Percentiles rank a stretch among this genome's conserved stretches.
phyloP scores from a whole-genome alignment of 176 grass and related monocot genomes.

The Zoysia pacifica region DNA sequence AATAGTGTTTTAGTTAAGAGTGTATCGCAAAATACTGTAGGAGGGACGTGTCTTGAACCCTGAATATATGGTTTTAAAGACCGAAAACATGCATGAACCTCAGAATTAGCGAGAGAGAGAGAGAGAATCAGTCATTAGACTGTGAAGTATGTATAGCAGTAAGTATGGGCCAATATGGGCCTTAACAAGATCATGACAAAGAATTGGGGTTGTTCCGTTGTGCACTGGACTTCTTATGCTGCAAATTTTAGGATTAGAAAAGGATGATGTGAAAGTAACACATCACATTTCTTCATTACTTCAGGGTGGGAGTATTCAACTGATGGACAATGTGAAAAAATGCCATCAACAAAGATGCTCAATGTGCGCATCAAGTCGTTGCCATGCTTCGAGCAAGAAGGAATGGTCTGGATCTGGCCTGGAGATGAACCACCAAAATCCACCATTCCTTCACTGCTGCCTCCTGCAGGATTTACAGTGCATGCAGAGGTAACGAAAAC shows the following conservation, averaged over 20 bases:
- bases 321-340: slow-evolving; percentile 93
- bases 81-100: neutral
- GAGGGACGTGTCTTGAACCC: neutral
- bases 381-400: slow-evolving; percentile 94
- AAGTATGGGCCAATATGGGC: no score
- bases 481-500: slow-evolving; percentile 78
- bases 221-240: neutral
- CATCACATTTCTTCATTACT: slow-evolving; percentile 23
- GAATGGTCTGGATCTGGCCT: slow-evolving; percentile 99
- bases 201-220: neutral
- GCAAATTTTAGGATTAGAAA: neutral
- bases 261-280: slow-evolving; percentile 20
- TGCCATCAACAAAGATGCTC: slow-evolving; percentile 90
- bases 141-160: no score
- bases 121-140: no score
- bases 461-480: slow-evolving; percentile 79
- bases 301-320: slow-evolving; percentile 97
- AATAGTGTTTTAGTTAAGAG: neutral
- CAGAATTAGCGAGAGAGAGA: no score
- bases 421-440: slow-evolving; percentile 62
- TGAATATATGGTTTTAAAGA: neutral
- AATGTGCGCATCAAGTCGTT: slow-evolving; percentile 70
- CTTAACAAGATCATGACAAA: neutral
- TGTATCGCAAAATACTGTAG: neutral
- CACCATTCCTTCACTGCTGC: slow-evolving; percentile 79